Base-by-base conservation (phyloP, 2,329 filamentous ascomycete species). In the Beauveria scarabaeidicola region DNA sequence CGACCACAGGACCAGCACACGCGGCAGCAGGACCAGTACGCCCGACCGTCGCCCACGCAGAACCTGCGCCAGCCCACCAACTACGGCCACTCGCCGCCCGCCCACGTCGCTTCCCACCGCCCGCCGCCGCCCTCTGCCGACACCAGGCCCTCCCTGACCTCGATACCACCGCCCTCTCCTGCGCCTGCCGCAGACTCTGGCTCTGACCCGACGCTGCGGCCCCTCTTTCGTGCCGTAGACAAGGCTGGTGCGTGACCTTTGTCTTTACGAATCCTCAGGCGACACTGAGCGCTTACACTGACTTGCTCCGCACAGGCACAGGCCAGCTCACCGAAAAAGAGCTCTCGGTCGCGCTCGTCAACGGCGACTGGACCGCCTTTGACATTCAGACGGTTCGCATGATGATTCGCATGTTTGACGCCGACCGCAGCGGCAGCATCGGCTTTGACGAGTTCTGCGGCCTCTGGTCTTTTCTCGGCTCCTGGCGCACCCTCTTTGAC, bases 381-480 rank as follows among this genome's bases (percentile, higher is more conserved):
- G 92, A 99, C 74, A 82, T 86, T 5, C 89, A 96, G 67, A 99
- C 94, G 1, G 92, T 97, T 64, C 88, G 88, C 69, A 96, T 97
- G 90, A 97, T 99, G 92, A 97, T 99, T 66, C 89, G 92, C 70
- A 97, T 99, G 94, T 99, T 99, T 75, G 93, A 97, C 76, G 90
- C 88, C 61, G 90, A 97, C 75, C 88, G 90, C 66, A 89, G 84
- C 63, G 91, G 92, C 55, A 89, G 88, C 15, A 95, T 99, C 72
- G 91, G 89, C 62, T 97, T 96, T 73, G 87, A 94, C 64, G 94
- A 97, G 74, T 99, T 99, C 74, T 95, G 92, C 70, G 93, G 91
- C 19, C 80, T 99, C 23, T 99, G 94, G 94, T 90, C 89, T 19
- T 99, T 97, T 75, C 82, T 99, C 43, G 90, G 91, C 40, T 91